Conservation (phyloP, 2,329 filamentous ascomycete species). For the Fusarium graminum region DNA sequence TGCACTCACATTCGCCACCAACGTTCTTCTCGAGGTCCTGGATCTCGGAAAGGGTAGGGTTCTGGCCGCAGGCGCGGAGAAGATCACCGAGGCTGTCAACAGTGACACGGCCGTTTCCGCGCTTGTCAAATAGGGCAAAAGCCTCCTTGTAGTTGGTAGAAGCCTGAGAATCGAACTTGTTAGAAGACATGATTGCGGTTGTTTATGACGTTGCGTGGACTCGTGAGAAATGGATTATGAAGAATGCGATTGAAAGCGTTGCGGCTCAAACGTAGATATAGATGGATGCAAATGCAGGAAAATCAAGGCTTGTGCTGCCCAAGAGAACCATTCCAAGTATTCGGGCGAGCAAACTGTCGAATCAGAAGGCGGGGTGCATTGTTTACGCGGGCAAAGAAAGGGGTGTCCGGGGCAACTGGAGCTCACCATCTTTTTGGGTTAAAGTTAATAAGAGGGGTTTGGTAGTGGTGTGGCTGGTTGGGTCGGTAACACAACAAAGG, state of each 20-base stretch:
- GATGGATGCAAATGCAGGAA: slow-evolving; percentile 28
- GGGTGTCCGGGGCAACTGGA: slow-evolving; percentile 52
- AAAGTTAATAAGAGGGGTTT: slow-evolving; percentile 33
- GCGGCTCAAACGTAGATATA: slow-evolving; percentile 25
- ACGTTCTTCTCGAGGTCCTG: slow-evolving; percentile 90
- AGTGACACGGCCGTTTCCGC: slow-evolving; percentile 91
- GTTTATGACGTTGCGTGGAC: slow-evolving; percentile 22
- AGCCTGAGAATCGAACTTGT: slow-evolving; percentile 70
- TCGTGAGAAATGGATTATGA: slow-evolving; percentile 20
- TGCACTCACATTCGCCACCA: slow-evolving; percentile 86
- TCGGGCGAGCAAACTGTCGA: slow-evolving; percentile 48
- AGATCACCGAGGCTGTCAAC: slow-evolving; percentile 91
- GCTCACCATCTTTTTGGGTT: slow-evolving; percentile 54
- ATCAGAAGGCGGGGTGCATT: slow-evolving; percentile 54
- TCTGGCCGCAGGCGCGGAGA: slow-evolving; percentile 96
- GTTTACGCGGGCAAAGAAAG: slow-evolving; percentile 50
- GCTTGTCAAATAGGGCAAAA: slow-evolving; percentile 99
- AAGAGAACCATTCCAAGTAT: slow-evolving; percentile 44
- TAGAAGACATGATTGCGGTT: slow-evolving; percentile 62
- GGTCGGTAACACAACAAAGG: slow-evolving; percentile 28
- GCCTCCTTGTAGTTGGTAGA: slow-evolving; percentile 99
- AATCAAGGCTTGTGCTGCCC: slow-evolving; percentile 30
- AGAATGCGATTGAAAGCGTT: slow-evolving; percentile 33
- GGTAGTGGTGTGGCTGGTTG: slow-evolving; percentile 32
- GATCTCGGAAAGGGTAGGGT: slow-evolving; percentile 95